Evolutionary conservation across 2,329 filamentous ascomycete genomes (phyloP), one percentile per base, ranked within the genome.

Genomic region (Chrysosporium keratinophilum): DNA sequence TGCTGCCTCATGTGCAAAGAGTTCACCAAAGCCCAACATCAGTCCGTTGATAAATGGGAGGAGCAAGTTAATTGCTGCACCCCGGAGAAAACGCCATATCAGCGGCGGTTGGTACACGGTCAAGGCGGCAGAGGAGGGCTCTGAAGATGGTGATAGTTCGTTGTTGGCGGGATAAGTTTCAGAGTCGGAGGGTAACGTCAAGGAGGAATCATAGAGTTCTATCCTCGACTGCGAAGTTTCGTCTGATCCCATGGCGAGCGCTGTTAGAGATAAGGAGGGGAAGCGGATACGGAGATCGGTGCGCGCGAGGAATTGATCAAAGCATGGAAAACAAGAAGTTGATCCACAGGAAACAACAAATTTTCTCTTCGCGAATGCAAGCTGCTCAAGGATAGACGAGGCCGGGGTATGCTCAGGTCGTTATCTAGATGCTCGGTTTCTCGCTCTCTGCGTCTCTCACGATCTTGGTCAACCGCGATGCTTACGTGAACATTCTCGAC

Each of bases 21-120:
- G 74, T 74, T 98, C 93, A 61, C 93, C 93, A 65, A 98, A 96
- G 1, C 93, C 93, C 64, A 98, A 74, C 93, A 98, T 98, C 76
- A 98, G 80, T 45, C 93, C 93, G 72, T 98, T 98, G 65, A 98
- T 82, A 65, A 98, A 98, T 0, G 93, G 93, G 17, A 98, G 73
- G 1, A 98, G 64, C n/a, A 98, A 76, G 69, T 98, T 98, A 72
- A 98, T 98, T 5, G 90, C 89, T 14, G 89, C 88, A 37, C 93
- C 88, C 53, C 91, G 82, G 52, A 96, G 61, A 58, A 98, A 70
- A 9, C 87, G 83, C 87, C 88, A 95, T 43, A 94, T 64, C 0
- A 89, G 94, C 1, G 93, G 90, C 2, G 90, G 88, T 60, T 83
- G 82, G 78, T 97, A 98, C 45, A 97, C 79, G 46, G 95, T 84